Percentiles rank a stretch among this genome's conserved stretches.
Conservation (phyloP, 2,329 filamentous ascomycete genomes). For the Xylaria polymorpha region DNA sequence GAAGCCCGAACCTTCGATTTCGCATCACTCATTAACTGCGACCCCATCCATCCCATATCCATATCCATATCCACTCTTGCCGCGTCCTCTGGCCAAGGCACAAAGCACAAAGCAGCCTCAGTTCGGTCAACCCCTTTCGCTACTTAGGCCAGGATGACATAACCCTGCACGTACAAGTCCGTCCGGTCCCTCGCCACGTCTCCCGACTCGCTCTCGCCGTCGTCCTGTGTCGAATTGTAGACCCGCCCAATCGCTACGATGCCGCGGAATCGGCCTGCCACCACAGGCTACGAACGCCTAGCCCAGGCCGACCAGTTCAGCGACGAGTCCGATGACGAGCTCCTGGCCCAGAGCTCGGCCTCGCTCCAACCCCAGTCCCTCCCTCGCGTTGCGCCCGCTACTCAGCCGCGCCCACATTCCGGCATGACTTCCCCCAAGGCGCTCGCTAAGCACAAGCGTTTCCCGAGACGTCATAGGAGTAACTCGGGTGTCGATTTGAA, state of each 20-base stretch:
- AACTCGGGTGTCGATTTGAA: slow-evolving; percentile 97
- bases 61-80: neutral
- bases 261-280: slow-evolving; percentile 75
- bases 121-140: slow-evolving; percentile 23
- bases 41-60: neutral
- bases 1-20: slow-evolving; percentile 4
- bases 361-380: slow-evolving; percentile 66
- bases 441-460: slow-evolving; percentile 54
- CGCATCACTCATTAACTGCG: slow-evolving; percentile 25
- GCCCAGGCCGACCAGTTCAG: slow-evolving; percentile 83
- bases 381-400: slow-evolving; percentile 72
- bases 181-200: slow-evolving; percentile 10
- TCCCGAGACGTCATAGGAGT: slow-evolving; percentile 64
- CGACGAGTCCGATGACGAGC: slow-evolving; percentile 77
- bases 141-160: slow-evolving; percentile 40
- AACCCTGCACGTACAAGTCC: slow-evolving; percentile 19
- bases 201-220: slow-evolving; percentile 10
- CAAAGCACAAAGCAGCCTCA: slow-evolving; percentile 26
- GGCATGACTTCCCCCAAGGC: slow-evolving; percentile 68
- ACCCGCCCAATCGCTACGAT: slow-evolving; percentile 57
- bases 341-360: slow-evolving; percentile 63
- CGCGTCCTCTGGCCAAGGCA: slow-evolving; percentile 29
- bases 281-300: slow-evolving; percentile 86
- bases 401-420: slow-evolving; percentile 70
- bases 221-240: neutral